phyloP scores from a whole-genome alignment of 2,329 filamentous ascomycete species.

The Aspergillus pseudoterreus region DNA sequence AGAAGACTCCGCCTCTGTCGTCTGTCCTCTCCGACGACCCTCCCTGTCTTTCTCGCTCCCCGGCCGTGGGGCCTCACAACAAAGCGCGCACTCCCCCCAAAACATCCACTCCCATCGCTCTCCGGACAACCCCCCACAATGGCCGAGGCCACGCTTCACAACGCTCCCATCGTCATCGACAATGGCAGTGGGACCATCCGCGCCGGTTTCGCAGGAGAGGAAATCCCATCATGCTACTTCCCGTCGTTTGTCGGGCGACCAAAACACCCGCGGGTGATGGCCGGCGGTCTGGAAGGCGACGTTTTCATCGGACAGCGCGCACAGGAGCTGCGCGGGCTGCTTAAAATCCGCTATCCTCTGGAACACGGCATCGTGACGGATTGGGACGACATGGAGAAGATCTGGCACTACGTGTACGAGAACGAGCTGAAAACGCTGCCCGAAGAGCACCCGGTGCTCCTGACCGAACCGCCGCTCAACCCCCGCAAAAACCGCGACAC shows the following conservation, averaged over 20 bases:
- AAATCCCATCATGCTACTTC: conserved; percentile 94
- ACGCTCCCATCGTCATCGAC: conserved; percentile 97
- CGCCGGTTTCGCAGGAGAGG: conserved; percentile 93
- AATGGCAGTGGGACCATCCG: conserved; percentile 98
- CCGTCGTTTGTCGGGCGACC: conserved; percentile 95
- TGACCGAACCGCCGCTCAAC: conserved; percentile 95
- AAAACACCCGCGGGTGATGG: conserved; percentile 90
- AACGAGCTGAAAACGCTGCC: conserved; percentile 95
- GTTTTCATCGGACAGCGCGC: conserved; percentile 94
- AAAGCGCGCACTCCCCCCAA: conserved; percentile 15
- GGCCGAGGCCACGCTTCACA: conserved; percentile 73
- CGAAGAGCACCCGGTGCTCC: conserved; percentile 95
- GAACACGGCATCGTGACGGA: conserved; percentile 98
- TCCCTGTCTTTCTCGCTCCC: conserved; percentile 4
- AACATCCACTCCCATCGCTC: conserved; percentile 14
- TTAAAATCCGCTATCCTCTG: conserved; percentile 93
- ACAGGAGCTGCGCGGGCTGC: conserved; percentile 80
- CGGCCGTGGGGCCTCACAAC: conserved; percentile 30
- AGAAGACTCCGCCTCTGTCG: neutral
- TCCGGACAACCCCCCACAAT: conserved; percentile 38
- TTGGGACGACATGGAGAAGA: conserved; percentile 99
- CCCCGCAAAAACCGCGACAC: conserved; percentile 93
- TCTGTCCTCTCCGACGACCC: conserved; percentile 6
- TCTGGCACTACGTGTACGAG: conserved; percentile 97
- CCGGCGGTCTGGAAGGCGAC: conserved; percentile 94